These are phyloP conservation scores for Sphagnum contortum DNA, from an alignment of 225 moss, liverwort and hornwort species.

Conservation along the genomic window DNA sequence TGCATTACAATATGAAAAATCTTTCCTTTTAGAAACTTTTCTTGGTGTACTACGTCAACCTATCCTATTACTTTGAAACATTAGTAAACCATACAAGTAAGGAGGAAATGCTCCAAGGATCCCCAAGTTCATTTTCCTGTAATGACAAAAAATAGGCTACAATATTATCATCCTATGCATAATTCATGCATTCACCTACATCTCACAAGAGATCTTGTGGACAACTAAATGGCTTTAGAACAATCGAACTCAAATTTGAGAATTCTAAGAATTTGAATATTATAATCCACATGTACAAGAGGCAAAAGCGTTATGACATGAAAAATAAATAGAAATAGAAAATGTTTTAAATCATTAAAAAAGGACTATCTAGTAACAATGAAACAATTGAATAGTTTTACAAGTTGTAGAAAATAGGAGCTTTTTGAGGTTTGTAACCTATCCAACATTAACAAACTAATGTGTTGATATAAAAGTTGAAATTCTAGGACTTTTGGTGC, in stretches of 20 bases:
- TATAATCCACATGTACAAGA: conserved; percentile 22
- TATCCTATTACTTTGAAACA: too few relatives aligned
- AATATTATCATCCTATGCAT: conserved; percentile 1
- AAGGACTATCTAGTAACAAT: neutral
- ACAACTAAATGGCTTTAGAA: conserved; percentile 21
- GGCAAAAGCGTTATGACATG: conserved; percentile 23
- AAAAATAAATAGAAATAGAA: too few relatives aligned
- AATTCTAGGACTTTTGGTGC: conserved; percentile 65
- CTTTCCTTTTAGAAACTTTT: too few relatives aligned
- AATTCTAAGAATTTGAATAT: conserved; percentile 28
- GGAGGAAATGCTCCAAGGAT: too few relatives aligned
- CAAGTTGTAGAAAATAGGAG: neutral
- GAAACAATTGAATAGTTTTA: conserved; percentile 1
- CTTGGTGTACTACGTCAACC: too few relatives aligned
- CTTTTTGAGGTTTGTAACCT: neutral
- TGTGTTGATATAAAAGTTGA: conserved; percentile 6
- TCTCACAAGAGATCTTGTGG: conserved; percentile 18
- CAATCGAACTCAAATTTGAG: conserved; percentile 13
- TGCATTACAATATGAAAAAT: too few relatives aligned
- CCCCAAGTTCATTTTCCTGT: too few relatives aligned
- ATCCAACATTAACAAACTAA: neutral
- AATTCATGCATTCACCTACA: conserved; percentile 7
- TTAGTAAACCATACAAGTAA: too few relatives aligned
- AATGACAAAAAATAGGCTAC: conserved; percentile 18
- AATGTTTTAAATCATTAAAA: conserved; percentile 1